Conservation (phyloP, 2,329 filamentous ascomycete species). For the Didymella glomerata region DNA sequence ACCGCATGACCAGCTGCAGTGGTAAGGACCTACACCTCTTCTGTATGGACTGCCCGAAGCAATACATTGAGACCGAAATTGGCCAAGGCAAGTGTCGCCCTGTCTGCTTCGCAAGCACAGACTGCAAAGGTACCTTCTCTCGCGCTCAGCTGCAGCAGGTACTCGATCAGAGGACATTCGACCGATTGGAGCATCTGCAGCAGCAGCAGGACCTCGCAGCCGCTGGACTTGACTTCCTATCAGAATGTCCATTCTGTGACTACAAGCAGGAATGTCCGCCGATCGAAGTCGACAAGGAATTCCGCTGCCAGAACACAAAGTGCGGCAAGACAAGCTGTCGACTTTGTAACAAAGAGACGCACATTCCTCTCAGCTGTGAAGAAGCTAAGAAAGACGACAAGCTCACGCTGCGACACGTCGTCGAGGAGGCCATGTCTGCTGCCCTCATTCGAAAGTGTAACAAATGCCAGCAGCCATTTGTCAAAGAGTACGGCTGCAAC, state of each 20-base stretch:
- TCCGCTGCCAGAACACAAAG: constrained; percentile 71
- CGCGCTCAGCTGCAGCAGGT: constrained; percentile 63
- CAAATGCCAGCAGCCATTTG: constrained; percentile 73
- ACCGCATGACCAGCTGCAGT: constrained; percentile 74
- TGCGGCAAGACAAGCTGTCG: constrained; percentile 65
- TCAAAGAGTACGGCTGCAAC: constrained; percentile 83
- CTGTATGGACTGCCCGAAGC: constrained; percentile 72
- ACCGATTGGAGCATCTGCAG: constrained; percentile 74
- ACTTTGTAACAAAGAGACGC: constrained; percentile 72
- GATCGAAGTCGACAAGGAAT: constrained; percentile 73
- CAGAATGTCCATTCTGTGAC: constrained; percentile 81
- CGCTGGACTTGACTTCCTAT: constrained; percentile 75
- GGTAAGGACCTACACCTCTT: constrained; percentile 70
- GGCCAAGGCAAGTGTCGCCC: constrained; percentile 74
- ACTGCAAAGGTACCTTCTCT: constrained; percentile 69
- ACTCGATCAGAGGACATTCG: constrained; percentile 65
- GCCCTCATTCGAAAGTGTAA: constrained; percentile 82
- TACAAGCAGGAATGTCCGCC: constrained; percentile 78
- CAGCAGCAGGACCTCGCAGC: constrained; percentile 73
- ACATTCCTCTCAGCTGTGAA: constrained; percentile 76
- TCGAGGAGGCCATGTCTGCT: constrained; percentile 86
- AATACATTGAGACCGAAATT: constrained; percentile 72
- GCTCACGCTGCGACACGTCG: constrained; percentile 67
- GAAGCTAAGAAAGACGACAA: constrained; percentile 69
- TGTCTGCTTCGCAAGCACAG: constrained; percentile 69